phyloP scores from a whole-genome alignment of 176 grass and related monocot species.

The Eleusine indica region DNA sequence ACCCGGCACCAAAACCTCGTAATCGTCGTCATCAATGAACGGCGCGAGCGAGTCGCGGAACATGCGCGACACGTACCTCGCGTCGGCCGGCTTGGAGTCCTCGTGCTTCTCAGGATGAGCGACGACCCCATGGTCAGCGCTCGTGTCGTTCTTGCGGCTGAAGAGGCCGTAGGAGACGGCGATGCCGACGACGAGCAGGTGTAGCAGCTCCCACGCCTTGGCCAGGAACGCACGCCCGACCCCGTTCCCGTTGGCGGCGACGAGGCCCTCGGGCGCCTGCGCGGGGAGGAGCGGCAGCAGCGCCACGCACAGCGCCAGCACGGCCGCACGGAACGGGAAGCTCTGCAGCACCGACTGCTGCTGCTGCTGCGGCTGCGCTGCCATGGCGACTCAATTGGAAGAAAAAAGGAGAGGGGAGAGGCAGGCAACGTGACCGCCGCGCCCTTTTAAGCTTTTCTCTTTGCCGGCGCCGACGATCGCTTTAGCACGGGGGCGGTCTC shows the following conservation, averaged over 20 bases:
- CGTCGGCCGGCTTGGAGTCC: conserved; percentile 34
- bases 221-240: conserved; percentile 56
- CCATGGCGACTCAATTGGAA: conserved; percentile 1
- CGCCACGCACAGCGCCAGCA: conserved; percentile 58
- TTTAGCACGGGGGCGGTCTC: neutral
- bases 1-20: conserved; percentile 23
- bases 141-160: conserved; percentile 71
- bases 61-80: conserved; percentile 65
- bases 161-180: conserved; percentile 91
- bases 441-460: conserved; percentile 39
- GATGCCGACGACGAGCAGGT: conserved; percentile 86
- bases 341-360: conserved; percentile 49
- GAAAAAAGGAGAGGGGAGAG: neutral
- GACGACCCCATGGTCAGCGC: conserved; percentile 19
- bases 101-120: conserved; percentile 24
- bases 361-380: conserved; percentile 54
- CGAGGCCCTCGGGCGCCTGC: conserved; percentile 45
- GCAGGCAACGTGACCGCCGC: conserved; percentile 13
- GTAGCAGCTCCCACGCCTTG: conserved; percentile 84
- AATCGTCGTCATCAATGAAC: conserved; percentile 58
- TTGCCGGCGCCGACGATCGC: conserved; percentile 21
- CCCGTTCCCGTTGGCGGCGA: conserved; percentile 7
- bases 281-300: conserved; percentile 68
- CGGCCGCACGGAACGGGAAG: conserved; percentile 58
- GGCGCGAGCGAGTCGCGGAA: conserved; percentile 50